These are phyloP conservation scores for Wallacemonas sp. DNA, from an alignment of 208 protist species.

Conservation along the genomic window DNA sequence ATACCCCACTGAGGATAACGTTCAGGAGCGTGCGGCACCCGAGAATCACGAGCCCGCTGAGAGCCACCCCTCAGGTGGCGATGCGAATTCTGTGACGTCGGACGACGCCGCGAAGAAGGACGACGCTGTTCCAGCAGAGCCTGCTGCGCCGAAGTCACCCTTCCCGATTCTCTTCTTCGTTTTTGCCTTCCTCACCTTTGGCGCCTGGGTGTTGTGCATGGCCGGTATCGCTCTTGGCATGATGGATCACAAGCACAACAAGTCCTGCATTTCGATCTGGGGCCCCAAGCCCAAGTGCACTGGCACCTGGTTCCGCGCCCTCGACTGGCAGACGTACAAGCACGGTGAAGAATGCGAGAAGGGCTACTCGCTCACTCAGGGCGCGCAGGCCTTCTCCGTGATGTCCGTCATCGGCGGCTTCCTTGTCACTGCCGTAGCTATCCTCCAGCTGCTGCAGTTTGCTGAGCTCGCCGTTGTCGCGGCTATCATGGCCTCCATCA, in stretches of 20 bases:
- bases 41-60: slow-evolving; percentile 28
- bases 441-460: slow-evolving; percentile 51
- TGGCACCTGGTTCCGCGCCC: slow-evolving; percentile 46
- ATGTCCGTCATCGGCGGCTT: slow-evolving; percentile 63
- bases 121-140: slow-evolving; percentile 1
- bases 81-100: slow-evolving; percentile 11
- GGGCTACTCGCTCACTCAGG: slow-evolving; percentile 43
- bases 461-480: slow-evolving; percentile 57
- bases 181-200: slow-evolving; percentile 36
- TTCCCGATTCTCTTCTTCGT: slow-evolving; percentile 33
- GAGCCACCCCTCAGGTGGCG: slow-evolving; percentile 8
- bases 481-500: slow-evolving; percentile 51
- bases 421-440: slow-evolving; percentile 28
- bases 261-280: slow-evolving; percentile 50
- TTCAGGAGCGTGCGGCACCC: slow-evolving; percentile 7
- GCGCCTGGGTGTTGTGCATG: slow-evolving; percentile 42
- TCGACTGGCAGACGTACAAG: slow-evolving; percentile 30
- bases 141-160: slow-evolving; percentile 12
- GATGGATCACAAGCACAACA: slow-evolving; percentile 33
- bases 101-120: slow-evolving; percentile 5
- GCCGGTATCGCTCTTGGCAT: slow-evolving; percentile 46
- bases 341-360: slow-evolving; percentile 35
- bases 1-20: slow-evolving; percentile 5
- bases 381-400: slow-evolving; percentile 58
- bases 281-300: slow-evolving; percentile 53